Base-by-base conservation (phyloP, 106 monocot species). In the Platanthera zijinensis region DNA sequence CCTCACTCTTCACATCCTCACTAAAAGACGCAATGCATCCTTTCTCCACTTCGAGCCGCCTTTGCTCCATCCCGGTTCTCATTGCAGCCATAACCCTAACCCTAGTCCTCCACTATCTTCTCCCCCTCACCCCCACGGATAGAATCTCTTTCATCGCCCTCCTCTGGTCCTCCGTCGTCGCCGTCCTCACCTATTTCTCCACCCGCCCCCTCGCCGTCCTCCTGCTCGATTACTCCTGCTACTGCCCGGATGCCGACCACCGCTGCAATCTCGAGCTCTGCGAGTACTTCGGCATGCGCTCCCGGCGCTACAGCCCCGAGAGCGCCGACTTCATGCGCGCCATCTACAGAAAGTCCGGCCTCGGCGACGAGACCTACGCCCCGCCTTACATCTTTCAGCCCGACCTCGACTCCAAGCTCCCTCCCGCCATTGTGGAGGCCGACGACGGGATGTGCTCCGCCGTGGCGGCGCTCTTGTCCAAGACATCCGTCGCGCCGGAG, bases 281-380 rank as follows among this genome's bases (percentile, higher is more conserved):
- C 79, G 87, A 90, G 80, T 87, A 87, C 85, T 73, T 85, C 82
- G 76, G 82, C 62, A 57, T 75, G 51, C 85, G 75, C 15, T 82
- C 72, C 54, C 53, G 80, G 32, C 82, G 85, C 10, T 85, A 73
- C 84, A 48, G 85, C n/a, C 10, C 47, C 5, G 68, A 52, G 3
- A 84, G 80, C 80, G 84, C 73, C 51, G 84, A 89, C 50, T 92
- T 92, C 89, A 92, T 89, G 87, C 89, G 80, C n/a, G 75, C 57
- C 10, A 89, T 92, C 48, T 92, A 84, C 80, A 49, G 57, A 53
- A 89, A 86, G 76, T 92, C 89, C 54, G 92, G 92, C 78, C 83
- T 92, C 18, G 87, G 92, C 14, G 83, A 92, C 69, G 89, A 92
- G 80, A 87, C 89, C 28, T 92, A 85, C 80, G 85, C 71, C 1